Evolutionary conservation across 257 asterid genomes (phyloP).

Genomic region (Verbascum thapsus): DNA sequence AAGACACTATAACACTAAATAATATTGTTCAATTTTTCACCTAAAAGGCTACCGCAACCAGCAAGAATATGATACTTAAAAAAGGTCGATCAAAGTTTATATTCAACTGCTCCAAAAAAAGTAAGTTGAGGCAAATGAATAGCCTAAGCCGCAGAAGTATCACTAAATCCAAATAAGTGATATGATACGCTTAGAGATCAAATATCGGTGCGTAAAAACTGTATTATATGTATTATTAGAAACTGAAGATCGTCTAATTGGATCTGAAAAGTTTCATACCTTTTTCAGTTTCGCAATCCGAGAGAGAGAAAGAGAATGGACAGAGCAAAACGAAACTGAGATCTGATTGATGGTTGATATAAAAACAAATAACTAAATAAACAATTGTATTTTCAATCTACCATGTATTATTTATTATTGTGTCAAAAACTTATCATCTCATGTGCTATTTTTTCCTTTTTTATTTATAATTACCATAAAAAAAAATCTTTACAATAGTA

Average conservation of each 20-base stretch:
- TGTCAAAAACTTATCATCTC: no score
- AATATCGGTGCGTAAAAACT: not conserved
- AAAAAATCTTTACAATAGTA: no score
- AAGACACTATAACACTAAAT: not conserved
- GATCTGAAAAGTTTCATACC: slow-evolving; percentile 44
- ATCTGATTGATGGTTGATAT: slow-evolving; percentile 38
- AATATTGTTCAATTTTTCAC: slow-evolving; percentile 2
- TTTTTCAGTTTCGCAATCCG: slow-evolving; percentile 30
- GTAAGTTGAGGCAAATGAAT: not conserved
- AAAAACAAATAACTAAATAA: no score
- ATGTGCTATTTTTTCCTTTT: no score
- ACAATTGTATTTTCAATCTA: no score
- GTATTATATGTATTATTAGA: slow-evolving; percentile 4
- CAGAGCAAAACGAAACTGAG: slow-evolving; percentile 34
- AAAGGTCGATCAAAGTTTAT: not conserved
- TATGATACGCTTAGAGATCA: not conserved
- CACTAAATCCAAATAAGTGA: not conserved
- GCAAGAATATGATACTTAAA: no score
- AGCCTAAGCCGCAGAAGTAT: slow-evolving; percentile 16
- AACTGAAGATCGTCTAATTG: slow-evolving; percentile 25
- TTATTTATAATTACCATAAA: no score
- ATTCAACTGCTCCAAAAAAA: slow-evolving; percentile 15
- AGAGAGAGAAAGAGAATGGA: slow-evolving; percentile 29
- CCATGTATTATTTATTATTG: no score
- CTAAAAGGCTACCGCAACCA: not conserved